Conservation (phyloP, 2,329 filamentous ascomycete genomes). For the Alternaria conjuncta region DNA sequence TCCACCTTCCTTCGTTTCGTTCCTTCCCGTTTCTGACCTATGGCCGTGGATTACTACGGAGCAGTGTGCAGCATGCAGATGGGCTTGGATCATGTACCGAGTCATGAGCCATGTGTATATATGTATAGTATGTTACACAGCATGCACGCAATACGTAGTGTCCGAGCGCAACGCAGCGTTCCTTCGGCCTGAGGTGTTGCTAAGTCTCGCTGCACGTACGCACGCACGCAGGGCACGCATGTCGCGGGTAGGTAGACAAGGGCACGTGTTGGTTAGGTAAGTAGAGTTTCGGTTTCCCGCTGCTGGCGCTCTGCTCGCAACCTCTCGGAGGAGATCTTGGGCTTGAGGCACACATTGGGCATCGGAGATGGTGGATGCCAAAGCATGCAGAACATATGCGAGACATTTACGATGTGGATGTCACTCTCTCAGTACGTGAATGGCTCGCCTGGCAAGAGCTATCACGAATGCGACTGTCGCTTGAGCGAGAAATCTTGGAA, state of each 20-base stretch:
- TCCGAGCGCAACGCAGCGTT: neutral
- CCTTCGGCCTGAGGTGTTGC: neutral
- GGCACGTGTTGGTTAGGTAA: neutral
- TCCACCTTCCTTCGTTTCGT: neutral
- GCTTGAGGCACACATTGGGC: neutral
- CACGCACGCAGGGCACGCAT: neutral
- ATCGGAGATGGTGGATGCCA: neutral
- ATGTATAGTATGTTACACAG: constrained; percentile 12
- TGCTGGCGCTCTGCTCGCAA: neutral
- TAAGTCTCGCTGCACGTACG: neutral
- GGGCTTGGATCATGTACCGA: constrained; percentile 2
- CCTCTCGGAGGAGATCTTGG: neutral
- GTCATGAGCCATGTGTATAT: constrained; percentile 1
- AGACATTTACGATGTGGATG: neutral
- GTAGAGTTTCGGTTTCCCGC: neutral
- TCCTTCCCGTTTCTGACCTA: neutral
- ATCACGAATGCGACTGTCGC: neutral
- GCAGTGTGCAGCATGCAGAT: neutral
- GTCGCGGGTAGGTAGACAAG: neutral
- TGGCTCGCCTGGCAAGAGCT: neutral
- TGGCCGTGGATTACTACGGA: constrained; percentile 4
- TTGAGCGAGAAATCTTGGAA: neutral
- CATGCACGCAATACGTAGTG: constrained; percentile 10
- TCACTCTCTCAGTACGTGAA: neutral
- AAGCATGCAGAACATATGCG: constrained; percentile 1